A percentile compares a stretch with the other conserved stretches of the same genome.
These are phyloP conservation scores for Diaporthe sp. DNA, from an alignment of 2,329 filamentous ascomycete species.

Conservation along the genomic window DNA sequence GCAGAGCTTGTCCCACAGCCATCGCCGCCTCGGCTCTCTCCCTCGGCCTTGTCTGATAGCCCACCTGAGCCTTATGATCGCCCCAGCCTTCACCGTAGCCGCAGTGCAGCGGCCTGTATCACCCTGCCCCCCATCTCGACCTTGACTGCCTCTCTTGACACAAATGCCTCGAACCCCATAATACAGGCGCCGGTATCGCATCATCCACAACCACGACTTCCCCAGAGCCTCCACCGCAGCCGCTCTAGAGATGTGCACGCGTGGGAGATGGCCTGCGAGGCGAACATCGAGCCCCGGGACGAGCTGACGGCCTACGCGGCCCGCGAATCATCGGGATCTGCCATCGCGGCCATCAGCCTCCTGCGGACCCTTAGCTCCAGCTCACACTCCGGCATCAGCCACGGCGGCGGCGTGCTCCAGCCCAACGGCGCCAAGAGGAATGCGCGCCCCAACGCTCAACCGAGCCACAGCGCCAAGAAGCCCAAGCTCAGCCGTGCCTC, in stretches of 20 bases:
- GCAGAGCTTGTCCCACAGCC: slow-evolving; percentile 84
- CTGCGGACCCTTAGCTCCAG: slow-evolving; percentile 78
- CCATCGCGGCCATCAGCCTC: slow-evolving; percentile 84
- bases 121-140: slow-evolving; percentile 71
- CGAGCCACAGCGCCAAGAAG: slow-evolving; percentile 67
- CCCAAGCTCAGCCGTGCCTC: slow-evolving; percentile 71
- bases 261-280: slow-evolving; percentile 93
- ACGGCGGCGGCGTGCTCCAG: slow-evolving; percentile 56
- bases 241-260: slow-evolving; percentile 89
- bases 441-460: slow-evolving; percentile 53
- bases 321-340: slow-evolving; percentile 83
- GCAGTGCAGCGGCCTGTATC: slow-evolving; percentile 74
- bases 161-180: slow-evolving; percentile 37
- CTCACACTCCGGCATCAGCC: slow-evolving; percentile 54
- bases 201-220: slow-evolving; percentile 55
- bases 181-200: slow-evolving; percentile 46
- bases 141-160: slow-evolving; percentile 59
- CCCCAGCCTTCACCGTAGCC: slow-evolving; percentile 76
- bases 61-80: slow-evolving; percentile 63
- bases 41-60: slow-evolving; percentile 36
- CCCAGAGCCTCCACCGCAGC: slow-evolving; percentile 73
- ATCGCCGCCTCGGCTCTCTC: slow-evolving; percentile 64
- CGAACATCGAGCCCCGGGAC: slow-evolving; percentile 80
- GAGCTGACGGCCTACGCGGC: slow-evolving; percentile 83
- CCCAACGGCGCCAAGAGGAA: slow-evolving; percentile 77